Evolutionary conservation across 768 basidiomycete genomes (phyloP).

Genomic region (Suillus discolor): DNA sequence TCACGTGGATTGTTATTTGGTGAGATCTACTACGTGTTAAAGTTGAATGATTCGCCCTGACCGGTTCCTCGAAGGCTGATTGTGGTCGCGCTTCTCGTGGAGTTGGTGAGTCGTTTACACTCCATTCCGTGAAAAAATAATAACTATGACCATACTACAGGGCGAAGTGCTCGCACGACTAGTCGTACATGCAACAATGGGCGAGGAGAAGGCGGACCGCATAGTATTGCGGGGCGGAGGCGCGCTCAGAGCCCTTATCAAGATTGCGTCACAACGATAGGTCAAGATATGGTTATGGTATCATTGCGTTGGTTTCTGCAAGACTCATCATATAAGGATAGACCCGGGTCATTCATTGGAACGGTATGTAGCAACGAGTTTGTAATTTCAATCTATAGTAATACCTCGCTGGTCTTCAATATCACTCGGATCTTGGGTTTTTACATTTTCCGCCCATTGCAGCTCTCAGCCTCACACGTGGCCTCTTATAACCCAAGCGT

Average conservation of each 20-base stretch:
- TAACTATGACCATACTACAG: conserved; percentile 41
- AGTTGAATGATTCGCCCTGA: conserved; percentile 11
- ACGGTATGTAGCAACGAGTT: not conserved
- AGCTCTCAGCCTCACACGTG: not conserved
- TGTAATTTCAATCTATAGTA: not conserved
- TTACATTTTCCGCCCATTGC: not conserved
- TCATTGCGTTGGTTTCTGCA: not conserved
- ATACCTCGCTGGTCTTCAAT: not conserved
- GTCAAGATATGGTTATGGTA: not conserved
- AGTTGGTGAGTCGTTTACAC: conserved; percentile 53
- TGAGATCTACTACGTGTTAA: conserved; percentile 35
- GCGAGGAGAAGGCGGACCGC: conserved; percentile 14
- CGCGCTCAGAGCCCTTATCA: conserved; percentile 2
- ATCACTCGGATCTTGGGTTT: not conserved
- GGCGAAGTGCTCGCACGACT: conserved; percentile 83
- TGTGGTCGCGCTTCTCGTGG: conserved; percentile 86
- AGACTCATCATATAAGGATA: not conserved
- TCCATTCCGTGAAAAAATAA: not conserved
- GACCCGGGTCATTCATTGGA: not conserved
- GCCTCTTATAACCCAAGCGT: not conserved
- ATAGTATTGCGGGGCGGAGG: conserved; percentile 9
- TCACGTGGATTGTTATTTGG: conserved; percentile 82
- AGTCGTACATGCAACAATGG: conserved; percentile 63
- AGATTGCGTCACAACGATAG: conserved; percentile 4
- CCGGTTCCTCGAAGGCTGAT: conserved; percentile 68